Base-by-base conservation (phyloP, 2,329 filamentous ascomycete genomes). In the Passalora sequoiae region DNA sequence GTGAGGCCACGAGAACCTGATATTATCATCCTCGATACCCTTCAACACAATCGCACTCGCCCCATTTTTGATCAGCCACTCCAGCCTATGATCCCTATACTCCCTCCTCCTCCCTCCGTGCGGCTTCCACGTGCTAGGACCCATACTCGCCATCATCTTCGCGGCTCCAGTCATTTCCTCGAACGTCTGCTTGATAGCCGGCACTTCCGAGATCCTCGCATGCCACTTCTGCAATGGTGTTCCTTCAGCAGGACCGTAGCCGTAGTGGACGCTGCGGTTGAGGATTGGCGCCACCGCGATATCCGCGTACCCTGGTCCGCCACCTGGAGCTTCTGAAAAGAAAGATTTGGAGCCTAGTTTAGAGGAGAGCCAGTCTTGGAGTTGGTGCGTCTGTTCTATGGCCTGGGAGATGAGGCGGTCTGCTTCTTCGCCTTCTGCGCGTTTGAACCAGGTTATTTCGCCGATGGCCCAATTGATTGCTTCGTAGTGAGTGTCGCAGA, bases 401-500 rank as follows among this genome's bases (percentile, higher is more conserved):
- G 57, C 59, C 12, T 57, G 53, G 15, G 53, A 50, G 10, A 53
- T 32, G n/a, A 65, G 43, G 5, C 53, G 47, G 21, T 57, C 52
- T 1, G 50, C 52, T 38, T 54, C 43, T 6, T 45, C 31, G 8
- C 58, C 58, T 7, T 45, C 45, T 7, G 58, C 58, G 1, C 58
- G 46, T 15, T 53, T 41, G 19, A 51, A 54, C 54, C 55, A 57
- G 5, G 35, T 47, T 8, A 60, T 43, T 32, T 60, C 58, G 3
- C 51, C 52, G 25, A 53, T 28, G 8, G 38, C 53, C 58, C 58
- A 60, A 29, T 60, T 60, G 12, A 59, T 54, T 2, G 60, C 62
- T 38, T 64, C 62, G 38, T 60, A 62, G 8, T 56, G 55, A 3
- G 56, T 61, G 38, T 60, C 58, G 22, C 53, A 57, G 1, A 62